Evolutionary conservation across 495 filamentous ascomycete species (phyloP).

Genomic region (Aspergillus avenaceus): DNA sequence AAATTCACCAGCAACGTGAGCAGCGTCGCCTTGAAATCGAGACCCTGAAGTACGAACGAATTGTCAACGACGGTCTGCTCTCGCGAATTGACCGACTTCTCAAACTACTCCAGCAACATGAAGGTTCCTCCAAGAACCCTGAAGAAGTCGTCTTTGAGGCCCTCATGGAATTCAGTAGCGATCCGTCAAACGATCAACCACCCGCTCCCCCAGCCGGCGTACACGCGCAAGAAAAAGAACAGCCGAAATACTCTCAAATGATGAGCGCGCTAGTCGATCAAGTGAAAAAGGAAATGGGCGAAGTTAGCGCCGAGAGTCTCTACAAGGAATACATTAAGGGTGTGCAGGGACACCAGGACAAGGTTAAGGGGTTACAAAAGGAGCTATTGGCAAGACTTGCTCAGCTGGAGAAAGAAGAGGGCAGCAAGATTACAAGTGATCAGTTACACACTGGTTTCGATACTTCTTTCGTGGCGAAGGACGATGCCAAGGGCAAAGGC

Average conservation of each 20-base stretch:
- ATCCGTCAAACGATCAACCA: conserved; percentile 70
- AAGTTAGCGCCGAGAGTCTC: conserved; percentile 57
- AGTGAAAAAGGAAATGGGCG: conserved; percentile 84
- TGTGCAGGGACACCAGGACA: conserved; percentile 66
- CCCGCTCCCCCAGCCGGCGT: conserved; percentile 71
- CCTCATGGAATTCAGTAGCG: conserved; percentile 72
- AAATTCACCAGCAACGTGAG: conserved; percentile 86
- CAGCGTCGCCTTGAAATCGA: conserved; percentile 84
- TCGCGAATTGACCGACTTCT: conserved; percentile 77
- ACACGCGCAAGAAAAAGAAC: conserved; percentile 66
- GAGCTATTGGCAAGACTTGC: conserved; percentile 68
- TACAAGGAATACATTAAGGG: conserved; percentile 71
- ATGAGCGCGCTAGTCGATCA: conserved; percentile 88
- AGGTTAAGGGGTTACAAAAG: conserved; percentile 73
- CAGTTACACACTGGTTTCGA: conserved; percentile 88
- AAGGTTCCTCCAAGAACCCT: conserved; percentile 62
- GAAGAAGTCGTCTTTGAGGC: conserved; percentile 83
- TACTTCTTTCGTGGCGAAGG: conserved; percentile 70
- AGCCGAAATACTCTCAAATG: conserved; percentile 91
- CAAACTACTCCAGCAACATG: conserved; percentile 61
- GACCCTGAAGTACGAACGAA: conserved; percentile 86
- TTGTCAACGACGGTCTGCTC: conserved; percentile 88
- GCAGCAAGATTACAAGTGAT: conserved; percentile 91
- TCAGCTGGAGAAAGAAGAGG: conserved; percentile 82
- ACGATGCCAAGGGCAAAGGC: conserved; percentile 37